Base-by-base conservation (phyloP, 2,329 filamentous ascomycete genomes). In the Phialophora macrospora region DNA sequence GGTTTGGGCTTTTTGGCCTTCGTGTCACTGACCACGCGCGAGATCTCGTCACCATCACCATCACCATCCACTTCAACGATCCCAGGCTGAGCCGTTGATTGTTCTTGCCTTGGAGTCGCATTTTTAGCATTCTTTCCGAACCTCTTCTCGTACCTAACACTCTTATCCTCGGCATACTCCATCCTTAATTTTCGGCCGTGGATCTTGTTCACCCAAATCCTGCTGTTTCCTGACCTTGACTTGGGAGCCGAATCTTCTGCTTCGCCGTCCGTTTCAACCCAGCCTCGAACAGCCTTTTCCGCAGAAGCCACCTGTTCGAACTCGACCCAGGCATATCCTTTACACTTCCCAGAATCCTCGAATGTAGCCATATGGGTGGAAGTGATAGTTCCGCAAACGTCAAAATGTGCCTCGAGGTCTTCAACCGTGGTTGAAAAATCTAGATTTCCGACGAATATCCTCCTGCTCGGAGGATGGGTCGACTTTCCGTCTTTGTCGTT, bases 341-440 rank as follows among this genome's bases (percentile, higher is more conserved):
- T 98, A 82, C 95, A 99, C 81, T 98, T 99, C 51, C 95, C 95
- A 22, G 90, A 90, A 77, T 99, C 96, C 78, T 98, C 92, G 75
- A 99, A 99, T 0, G 93, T 97, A 2, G 95, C 95, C 71, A 98
- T 83, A 79, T 96, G 94, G 70, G 92, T 85, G 80, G 91, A 91
- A 60, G 89, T 87, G 68, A 98, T 87, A 68, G 89, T 84, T 58
- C 95, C 95, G 75, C 94, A 98, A 76, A 89, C 91, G 56, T 85
- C 84, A 77, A 97, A 98, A 75, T 97, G 92, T 69, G 88, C 84
- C 71, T 87, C 83, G 57, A 99, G 79, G 72, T 92, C 88, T 62
- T 97, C 92, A 73, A 94, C 90, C 6, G 89, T 93, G 4, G 88
- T 87, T 74, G 91, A 87, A 78, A 94, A 97, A 62, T 89, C 86